Base-by-base conservation (phyloP, 495 filamentous ascomycete genomes). In the Xylaria longipes region DNA sequence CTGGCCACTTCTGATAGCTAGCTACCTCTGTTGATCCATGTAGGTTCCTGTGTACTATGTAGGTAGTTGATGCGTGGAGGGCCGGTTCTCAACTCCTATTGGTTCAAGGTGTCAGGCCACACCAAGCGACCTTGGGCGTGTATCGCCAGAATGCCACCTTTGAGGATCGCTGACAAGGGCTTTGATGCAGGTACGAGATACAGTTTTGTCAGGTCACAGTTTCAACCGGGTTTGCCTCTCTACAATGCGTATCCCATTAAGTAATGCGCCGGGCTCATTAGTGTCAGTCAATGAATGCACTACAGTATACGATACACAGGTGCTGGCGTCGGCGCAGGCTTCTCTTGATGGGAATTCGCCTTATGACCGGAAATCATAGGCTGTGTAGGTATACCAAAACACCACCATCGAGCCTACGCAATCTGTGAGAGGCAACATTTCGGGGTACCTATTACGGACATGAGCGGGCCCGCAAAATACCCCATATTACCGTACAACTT, bases 161-260 rank as follows among this genome's bases (percentile, higher is more conserved):
- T 29, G 61, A 41, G 61, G 69, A 65, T 71, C 69, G 39, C 27
- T 45, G 33, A 58, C 69, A 58, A 46, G 69, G 61, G 69, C 48
- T 12, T 29, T 35, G 50, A 65, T 54, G 69, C 69, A 71, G 69
- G 69, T 71, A 71, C 69, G 45, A 50, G 60, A 31, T 71, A 58
- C 50, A 45, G 15, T 41, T 65, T 35, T 48, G 65, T 33, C 35
- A 56, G 48, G 65, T 3, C 33, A 27, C 17, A 54, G 64, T 43
- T 56, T 70, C 58, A 48, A 63, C 56, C 68, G 22, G 41, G 27
- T 41, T 31, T 39, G 35, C 33, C 48, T 48, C 46, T 52, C 17
- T 54, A n/a, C 48, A 37, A 48, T 20, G 25, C 8, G 35, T 62
- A 27, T 62, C n/a, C n/a, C 20, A 15, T 41, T n/a, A 37, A 63